Evolutionary conservation across 495 filamentous ascomycete genomes (phyloP).

Genomic region (Aspergillus heteromorphus): DNA sequence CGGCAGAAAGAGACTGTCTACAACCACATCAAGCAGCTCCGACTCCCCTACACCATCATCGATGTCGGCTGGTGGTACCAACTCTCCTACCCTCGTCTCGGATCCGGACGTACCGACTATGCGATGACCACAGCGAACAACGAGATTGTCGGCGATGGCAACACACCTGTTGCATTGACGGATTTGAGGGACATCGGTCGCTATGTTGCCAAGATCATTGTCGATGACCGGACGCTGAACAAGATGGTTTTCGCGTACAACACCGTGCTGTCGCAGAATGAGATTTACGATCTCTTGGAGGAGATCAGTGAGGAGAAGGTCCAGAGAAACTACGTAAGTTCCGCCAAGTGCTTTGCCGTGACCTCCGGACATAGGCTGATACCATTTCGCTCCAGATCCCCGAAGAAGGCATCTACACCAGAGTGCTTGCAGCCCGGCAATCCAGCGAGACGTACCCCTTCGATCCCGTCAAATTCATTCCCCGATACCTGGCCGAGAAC

Average conservation of each 20-base stretch:
- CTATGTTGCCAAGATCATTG: slow-evolving; percentile 51
- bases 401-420: slow-evolving; percentile 39
- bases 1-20: slow-evolving; percentile 50
- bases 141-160: slow-evolving; percentile 47
- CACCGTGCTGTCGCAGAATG: slow-evolving; percentile 42
- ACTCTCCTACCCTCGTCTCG: slow-evolving; percentile 43
- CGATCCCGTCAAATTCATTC: slow-evolving; percentile 41
- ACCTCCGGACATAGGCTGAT: slow-evolving; percentile 4
- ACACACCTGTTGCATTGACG: slow-evolving; percentile 42
- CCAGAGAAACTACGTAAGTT: slow-evolving; percentile 45
- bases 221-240: slow-evolving; percentile 53
- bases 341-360: not conserved
- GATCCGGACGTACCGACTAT: slow-evolving; percentile 51
- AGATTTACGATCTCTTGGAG: slow-evolving; percentile 47
- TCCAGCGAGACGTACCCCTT: slow-evolving; percentile 46
- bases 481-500: slow-evolving; percentile 43
- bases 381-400: slow-evolving; percentile 27
- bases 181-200: slow-evolving; percentile 52
- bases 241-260: slow-evolving; percentile 52
- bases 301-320: slow-evolving; percentile 50
- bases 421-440: slow-evolving; percentile 36
- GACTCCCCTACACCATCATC: slow-evolving; percentile 56
- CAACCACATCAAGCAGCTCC: slow-evolving; percentile 47
- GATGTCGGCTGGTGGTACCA: slow-evolving; percentile 60
- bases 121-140: slow-evolving; percentile 41